Base-by-base conservation (phyloP, 2,329 filamentous ascomycete genomes). In the Epichloe glyceriae region DNA sequence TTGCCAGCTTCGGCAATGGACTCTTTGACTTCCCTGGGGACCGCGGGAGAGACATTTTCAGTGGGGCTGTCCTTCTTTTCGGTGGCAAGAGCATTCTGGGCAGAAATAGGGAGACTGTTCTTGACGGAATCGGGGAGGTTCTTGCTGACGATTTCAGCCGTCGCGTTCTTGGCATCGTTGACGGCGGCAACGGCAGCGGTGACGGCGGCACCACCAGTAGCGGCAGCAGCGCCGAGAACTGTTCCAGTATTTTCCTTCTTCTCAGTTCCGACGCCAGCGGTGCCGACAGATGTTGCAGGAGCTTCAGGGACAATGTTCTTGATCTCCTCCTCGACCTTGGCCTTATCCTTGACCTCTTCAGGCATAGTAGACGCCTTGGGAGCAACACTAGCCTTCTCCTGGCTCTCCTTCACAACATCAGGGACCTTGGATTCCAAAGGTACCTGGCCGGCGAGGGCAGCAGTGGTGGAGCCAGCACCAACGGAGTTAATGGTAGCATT, bases 321-420 rank as follows among this genome's bases (percentile, higher is more conserved):
- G 49, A 88, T 74, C 69, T 88, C 85, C 40, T 79, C 71, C 70
- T 89, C 85, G 4, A 88, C 74, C 52, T 75, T 73, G 52, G 77
- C 79, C 77, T 89, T 89, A 59, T 86, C 85, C 57, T 74, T 66
- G 7, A 89, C 83, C 60, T 85, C 83, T 41, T 76, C 72, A 33
- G 79, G 69, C 52, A 80, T 73, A 38, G 75, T 82, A 57, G 82
- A 82, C 11, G 86, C 84, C 63, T 88, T 85, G n/a, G 84, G 79
- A 6, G 73, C 69, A 42, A 74, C 71, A 49, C 78, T 67, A 19
- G 84, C 83, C 62, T 82, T 76, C 57, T 81, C 72, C 62, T 89
- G 84, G 68, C 83, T 87, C 60, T 88, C 79, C 61, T 78, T 82
- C 49, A 89, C 85, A 40, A 84, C 67, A 15, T 61, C 59, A 35